phyloP scores from a whole-genome alignment of 2,329 filamentous ascomycete genomes.

The Cryphonectria parasitica region DNA sequence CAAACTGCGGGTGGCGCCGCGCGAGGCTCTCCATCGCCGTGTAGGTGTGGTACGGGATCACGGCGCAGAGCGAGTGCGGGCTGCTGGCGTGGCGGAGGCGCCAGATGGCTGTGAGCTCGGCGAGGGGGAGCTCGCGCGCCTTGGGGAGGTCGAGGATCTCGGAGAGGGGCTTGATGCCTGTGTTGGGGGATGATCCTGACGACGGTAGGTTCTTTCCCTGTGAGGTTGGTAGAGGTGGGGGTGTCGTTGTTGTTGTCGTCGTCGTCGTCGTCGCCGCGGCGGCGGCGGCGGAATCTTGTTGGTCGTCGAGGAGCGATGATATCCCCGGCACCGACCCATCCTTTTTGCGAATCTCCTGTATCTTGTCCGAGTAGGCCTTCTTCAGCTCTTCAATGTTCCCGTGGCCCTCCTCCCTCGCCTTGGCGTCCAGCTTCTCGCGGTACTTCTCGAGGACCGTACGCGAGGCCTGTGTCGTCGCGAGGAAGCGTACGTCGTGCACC shows the following conservation, averaged over 20 bases:
- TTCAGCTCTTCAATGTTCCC: slow-evolving; percentile 76
- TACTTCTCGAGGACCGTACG: slow-evolving; percentile 81
- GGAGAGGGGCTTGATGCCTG: slow-evolving; percentile 50
- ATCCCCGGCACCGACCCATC: slow-evolving; percentile 55
- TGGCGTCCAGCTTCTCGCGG: slow-evolving; percentile 75
- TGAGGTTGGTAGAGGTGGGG: slow-evolving; percentile 35
- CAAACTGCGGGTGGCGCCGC: slow-evolving; percentile 80
- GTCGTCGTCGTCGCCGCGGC: slow-evolving; percentile 31
- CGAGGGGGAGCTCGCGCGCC: slow-evolving; percentile 69
- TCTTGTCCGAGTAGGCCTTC: slow-evolving; percentile 83
- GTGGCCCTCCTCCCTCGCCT: slow-evolving; percentile 75
- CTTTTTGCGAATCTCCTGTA: slow-evolving; percentile 69
- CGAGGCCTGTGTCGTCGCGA: slow-evolving; percentile 75
- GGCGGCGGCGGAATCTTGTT: neutral
- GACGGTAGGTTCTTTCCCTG: slow-evolving; percentile 34
- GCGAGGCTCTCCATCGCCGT: slow-evolving; percentile 71
- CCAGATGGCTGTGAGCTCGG: slow-evolving; percentile 89
- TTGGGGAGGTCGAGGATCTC: slow-evolving; percentile 78
- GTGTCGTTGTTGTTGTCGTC: slow-evolving; percentile 14
- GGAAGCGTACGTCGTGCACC: slow-evolving; percentile 89
- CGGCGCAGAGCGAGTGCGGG: slow-evolving; percentile 78
- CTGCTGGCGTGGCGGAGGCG: slow-evolving; percentile 80
- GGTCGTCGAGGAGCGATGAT: slow-evolving; percentile 11
- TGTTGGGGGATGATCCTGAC: slow-evolving; percentile 1
- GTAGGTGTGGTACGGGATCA: slow-evolving; percentile 77